Percentiles rank a stretch among this genome's conserved stretches.
Conservation (phyloP, 2,329 filamentous ascomycete species). For the Paraconiothyrium brasiliense region DNA sequence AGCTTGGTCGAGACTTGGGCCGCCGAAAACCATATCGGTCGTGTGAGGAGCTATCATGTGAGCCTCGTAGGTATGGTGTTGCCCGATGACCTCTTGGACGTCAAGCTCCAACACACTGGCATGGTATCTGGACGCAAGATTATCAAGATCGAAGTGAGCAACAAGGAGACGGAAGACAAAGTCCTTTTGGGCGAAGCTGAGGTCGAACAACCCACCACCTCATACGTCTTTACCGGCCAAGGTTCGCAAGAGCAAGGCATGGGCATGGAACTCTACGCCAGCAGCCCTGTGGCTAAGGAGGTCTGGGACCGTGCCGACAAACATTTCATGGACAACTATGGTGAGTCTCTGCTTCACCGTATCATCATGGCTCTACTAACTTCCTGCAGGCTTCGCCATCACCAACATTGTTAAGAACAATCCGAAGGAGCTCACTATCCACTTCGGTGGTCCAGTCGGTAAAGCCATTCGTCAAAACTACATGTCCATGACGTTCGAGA, state of each 20-base stretch:
- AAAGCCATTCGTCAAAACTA: slow-evolving; percentile 99
- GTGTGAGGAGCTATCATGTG: slow-evolving; percentile 96
- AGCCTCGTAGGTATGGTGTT: slow-evolving; percentile 98
- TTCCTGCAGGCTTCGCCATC: slow-evolving; percentile 82
- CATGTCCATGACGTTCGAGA: slow-evolving; percentile 99
- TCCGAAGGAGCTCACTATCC: slow-evolving; percentile 96
- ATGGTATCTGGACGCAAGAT: slow-evolving; percentile 99
- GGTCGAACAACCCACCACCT: slow-evolving; percentile 94
- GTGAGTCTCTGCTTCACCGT: slow-evolving; percentile 57
- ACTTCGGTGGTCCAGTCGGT: slow-evolving; percentile 95
- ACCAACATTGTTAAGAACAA: slow-evolving; percentile 99
- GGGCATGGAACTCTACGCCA: slow-evolving; percentile 98
- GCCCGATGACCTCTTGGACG: slow-evolving; percentile 92
- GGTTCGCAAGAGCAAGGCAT: slow-evolving; percentile 99
- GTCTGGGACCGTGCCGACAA: slow-evolving; percentile 93
- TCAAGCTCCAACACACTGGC: slow-evolving; percentile 94
- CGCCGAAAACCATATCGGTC: slow-evolving; percentile 97
- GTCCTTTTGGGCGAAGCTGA: slow-evolving; percentile 94
- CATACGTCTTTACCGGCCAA: slow-evolving; percentile 98
- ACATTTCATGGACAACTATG: slow-evolving; percentile 98
- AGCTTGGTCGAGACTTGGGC: slow-evolving; percentile 98
- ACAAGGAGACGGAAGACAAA: slow-evolving; percentile 96
- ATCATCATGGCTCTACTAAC: slow-evolving; percentile 27
- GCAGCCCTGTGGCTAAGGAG: slow-evolving; percentile 91
- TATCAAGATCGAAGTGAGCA: slow-evolving; percentile 97